phyloP scores from a whole-genome alignment of 2,329 filamentous ascomycete species.

The Colletotrichum sp. region DNA sequence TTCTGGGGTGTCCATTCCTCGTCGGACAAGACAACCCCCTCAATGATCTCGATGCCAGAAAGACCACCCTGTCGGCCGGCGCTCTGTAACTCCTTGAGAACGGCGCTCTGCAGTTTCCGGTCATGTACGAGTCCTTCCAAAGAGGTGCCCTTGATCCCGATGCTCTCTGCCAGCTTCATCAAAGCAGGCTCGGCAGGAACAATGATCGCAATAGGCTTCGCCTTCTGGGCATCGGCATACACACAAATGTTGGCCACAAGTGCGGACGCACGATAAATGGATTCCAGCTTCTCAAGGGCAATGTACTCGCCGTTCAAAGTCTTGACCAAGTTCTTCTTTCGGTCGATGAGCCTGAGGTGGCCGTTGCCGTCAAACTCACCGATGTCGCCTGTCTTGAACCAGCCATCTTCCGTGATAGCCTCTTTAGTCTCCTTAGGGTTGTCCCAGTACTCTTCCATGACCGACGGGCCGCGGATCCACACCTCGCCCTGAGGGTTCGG shows the following conservation, averaged over 20 bases:
- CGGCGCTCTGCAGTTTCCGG: slow-evolving; percentile 65
- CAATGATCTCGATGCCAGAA: slow-evolving; percentile 71
- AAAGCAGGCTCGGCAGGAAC: slow-evolving; percentile 61
- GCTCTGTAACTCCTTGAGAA: slow-evolving; percentile 69
- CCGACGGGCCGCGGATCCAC: slow-evolving; percentile 79
- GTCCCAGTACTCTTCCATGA: slow-evolving; percentile 77
- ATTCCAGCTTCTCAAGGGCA: slow-evolving; percentile 74
- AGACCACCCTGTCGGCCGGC: slow-evolving; percentile 67
- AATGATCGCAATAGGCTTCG: slow-evolving; percentile 61
- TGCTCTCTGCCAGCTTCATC: slow-evolving; percentile 52
- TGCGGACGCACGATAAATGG: slow-evolving; percentile 53
- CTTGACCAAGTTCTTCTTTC: slow-evolving; percentile 91
- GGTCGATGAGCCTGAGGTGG: slow-evolving; percentile 78
- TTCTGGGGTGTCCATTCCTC: slow-evolving; percentile 81
- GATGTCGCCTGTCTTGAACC: slow-evolving; percentile 90
- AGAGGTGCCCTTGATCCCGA: slow-evolving; percentile 53
- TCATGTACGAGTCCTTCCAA: slow-evolving; percentile 72
- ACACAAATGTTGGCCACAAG: slow-evolving; percentile 63
- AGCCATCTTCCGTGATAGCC: slow-evolving; percentile 73
- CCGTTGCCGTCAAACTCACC: slow-evolving; percentile 78
- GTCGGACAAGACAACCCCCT: slow-evolving; percentile 72
- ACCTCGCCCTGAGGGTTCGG: slow-evolving; percentile 84
- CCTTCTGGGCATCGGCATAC: slow-evolving; percentile 55
- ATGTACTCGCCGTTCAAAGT: slow-evolving; percentile 84
- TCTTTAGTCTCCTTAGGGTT: slow-evolving; percentile 78